These are phyloP conservation scores for Thraustochytrium sp. DNA, from an alignment of 352 stramenopile genomes.

Conservation along the genomic window DNA sequence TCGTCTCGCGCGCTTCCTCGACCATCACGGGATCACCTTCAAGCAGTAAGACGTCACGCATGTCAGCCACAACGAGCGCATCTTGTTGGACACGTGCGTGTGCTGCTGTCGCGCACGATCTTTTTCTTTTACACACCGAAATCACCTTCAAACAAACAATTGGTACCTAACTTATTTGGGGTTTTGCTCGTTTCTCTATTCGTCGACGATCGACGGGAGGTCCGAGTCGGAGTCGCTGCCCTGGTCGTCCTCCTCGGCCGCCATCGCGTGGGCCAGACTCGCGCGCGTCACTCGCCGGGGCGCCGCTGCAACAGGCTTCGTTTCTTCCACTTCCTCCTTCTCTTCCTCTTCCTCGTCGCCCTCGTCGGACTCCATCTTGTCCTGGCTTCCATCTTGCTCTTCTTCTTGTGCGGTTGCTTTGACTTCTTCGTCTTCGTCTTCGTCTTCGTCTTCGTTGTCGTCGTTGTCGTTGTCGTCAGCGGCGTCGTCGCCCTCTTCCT, in stretches of 20 bases:
- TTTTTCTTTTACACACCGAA: too few relatives aligned
- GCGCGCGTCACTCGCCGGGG: not conserved
- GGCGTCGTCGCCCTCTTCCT: not conserved
- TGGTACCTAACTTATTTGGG: not conserved
- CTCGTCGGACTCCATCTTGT: not conserved
- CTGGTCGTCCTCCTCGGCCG: not conserved
- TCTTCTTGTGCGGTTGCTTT: not conserved
- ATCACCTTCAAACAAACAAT: not conserved
- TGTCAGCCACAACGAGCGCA: not conserved
- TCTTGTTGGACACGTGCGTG: too few relatives aligned
- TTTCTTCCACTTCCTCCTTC: not conserved
- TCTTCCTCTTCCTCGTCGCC: not conserved
- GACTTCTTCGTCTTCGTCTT: not conserved
- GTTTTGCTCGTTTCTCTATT: not conserved
- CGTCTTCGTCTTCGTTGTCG: not conserved
- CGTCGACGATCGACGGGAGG: constrained; percentile 33
- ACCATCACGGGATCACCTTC: constrained; percentile 14
- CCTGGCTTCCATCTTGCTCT: not conserved
- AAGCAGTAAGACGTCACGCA: not conserved
- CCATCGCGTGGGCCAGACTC: not conserved
- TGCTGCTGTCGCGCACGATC: too few relatives aligned
- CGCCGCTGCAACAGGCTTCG: too few relatives aligned
- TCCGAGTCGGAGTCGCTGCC: not conserved
- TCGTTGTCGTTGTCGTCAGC: not conserved
- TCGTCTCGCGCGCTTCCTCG: not conserved